Evolutionary conservation across 139 green algal species (phyloP).

Genomic region (Tetradesmus obliquus): DNA sequence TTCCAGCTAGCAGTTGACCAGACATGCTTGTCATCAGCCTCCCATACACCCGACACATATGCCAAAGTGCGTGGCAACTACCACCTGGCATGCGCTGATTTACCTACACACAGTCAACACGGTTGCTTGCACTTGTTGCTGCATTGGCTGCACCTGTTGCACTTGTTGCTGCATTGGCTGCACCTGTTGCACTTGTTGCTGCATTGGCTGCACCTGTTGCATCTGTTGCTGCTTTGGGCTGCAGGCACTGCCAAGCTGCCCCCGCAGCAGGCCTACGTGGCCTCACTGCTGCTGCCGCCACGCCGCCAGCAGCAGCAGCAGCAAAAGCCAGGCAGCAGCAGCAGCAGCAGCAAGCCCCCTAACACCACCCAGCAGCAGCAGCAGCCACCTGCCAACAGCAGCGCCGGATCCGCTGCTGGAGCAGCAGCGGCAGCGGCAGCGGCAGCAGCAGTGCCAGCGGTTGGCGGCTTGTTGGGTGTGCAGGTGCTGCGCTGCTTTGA

Average conservation of each 20-base stretch:
- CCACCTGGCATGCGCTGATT: too few relatives aligned
- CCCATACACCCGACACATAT: too few relatives aligned
- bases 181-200: background rate
- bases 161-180: background rate
- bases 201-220: background rate
- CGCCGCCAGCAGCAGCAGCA: slow-evolving; percentile 1
- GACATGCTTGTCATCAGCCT: too few relatives aligned
- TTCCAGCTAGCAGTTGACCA: too few relatives aligned
- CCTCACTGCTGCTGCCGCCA: slow-evolving; percentile 31
- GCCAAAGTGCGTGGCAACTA: too few relatives aligned
- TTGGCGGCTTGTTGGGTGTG: slow-evolving; percentile 18
- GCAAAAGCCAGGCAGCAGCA: background rate
- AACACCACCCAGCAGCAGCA: background rate
- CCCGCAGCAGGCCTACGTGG: slow-evolving; percentile 12
- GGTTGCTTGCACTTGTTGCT: background rate
- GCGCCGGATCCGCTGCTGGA: background rate
- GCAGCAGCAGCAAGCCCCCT: background rate
- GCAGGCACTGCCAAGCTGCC: slow-evolving; percentile 23
- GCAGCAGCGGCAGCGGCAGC: background rate
- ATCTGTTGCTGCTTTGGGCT: slow-evolving; percentile 1
- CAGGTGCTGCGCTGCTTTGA: slow-evolving; percentile 29
- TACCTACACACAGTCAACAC: too few relatives aligned
- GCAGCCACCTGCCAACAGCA: background rate
- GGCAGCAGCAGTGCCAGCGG: background rate
- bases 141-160: background rate